Base-by-base conservation (phyloP, 2,329 filamentous ascomycete species). In the Truncatella angustata region DNA sequence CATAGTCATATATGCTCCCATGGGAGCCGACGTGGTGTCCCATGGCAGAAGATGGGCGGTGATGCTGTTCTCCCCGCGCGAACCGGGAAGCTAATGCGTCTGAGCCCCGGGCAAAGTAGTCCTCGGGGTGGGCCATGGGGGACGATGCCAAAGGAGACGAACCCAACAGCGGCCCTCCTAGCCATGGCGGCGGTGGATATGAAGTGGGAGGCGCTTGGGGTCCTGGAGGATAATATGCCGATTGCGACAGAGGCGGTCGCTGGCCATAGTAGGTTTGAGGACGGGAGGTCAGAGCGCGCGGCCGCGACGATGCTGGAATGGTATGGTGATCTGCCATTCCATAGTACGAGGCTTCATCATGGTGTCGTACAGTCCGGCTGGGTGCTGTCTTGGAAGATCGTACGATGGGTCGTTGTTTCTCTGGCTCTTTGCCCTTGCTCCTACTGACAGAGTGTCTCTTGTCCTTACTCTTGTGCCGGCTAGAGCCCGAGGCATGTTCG, bases 291-390 rank as follows among this genome's bases (percentile, higher is more conserved):
- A 70, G 67, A 28, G 72, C 67, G 2, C 72, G 71, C n/a, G 73
- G 73, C 9, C 74, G 72, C 4, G 40, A 30, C 1, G 68, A 62
- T 12, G 64, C 55, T 4, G 65, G 16, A 57, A 66, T 52, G 11
- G 65, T 60, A 35, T 67, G 63, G 7, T 65, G 63, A 6, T 66
- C n/a, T n/a, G n/a, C 62, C 20, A 73, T 59, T 32, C 72, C 69
- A 49, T 75, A 76, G 57, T 70, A 76, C 21, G 64, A 56, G 3
- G 71, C 55, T 28, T 76, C 70, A 16, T 69, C 66, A 4, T 69
- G 64, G 16, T 65, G 62, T 50, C 28, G 28, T 60, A 24, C 59
- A 64, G 35, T 56, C 53, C 5, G 40, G 14, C 11, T n/a, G n/a
- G 71, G 66, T 2, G 65, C 60, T 14, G 71, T 73, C 60, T 73